Evolutionary conservation across 2,329 filamentous ascomycete genomes (phyloP).

Genomic region (Pseudogymnoascus sp.): DNA sequence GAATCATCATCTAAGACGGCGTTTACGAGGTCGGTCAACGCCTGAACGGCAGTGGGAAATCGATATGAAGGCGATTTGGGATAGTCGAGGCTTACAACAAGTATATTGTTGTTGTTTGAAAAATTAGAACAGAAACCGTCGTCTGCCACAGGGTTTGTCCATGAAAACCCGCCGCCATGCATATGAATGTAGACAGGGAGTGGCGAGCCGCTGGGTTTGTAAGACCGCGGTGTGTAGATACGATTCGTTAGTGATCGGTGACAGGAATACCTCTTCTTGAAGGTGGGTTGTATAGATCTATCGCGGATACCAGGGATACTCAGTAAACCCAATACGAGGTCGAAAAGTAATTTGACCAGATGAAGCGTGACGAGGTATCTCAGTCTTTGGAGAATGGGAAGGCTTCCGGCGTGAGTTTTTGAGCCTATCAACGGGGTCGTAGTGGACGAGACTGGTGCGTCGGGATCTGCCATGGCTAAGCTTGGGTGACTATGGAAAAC

Average conservation of each 20-base stretch:
- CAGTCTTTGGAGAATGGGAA: not conserved
- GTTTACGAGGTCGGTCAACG: constrained; percentile 37
- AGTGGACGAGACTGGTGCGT: not conserved
- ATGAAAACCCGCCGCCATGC: constrained; percentile 46
- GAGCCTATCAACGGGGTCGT: not conserved
- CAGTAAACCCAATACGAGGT: not conserved
- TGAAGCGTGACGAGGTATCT: not conserved
- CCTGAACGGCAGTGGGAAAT: constrained; percentile 39
- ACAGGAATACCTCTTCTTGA: not conserved
- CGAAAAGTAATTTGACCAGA: not conserved
- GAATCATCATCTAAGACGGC: constrained; percentile 36
- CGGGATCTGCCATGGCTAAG: not conserved
- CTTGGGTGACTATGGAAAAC: not conserved
- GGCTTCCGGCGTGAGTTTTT: not conserved
- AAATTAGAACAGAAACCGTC: constrained; percentile 42
- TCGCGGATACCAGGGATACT: not conserved
- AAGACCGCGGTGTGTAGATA: constrained; percentile 35
- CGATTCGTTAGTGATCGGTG: constrained; percentile 22
- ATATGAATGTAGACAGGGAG: constrained; percentile 42
- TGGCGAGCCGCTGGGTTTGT: constrained; percentile 23
- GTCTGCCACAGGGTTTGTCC: constrained; percentile 37
- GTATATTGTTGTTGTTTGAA: constrained; percentile 32
- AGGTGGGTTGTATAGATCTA: not conserved
- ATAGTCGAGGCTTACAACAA: constrained; percentile 44
- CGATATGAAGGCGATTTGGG: constrained; percentile 38